Evolutionary conservation across 164 flowering plant genomes (phyloP), one percentile per base, ranked within the genome.

Genomic region (Houttuynia cordata): DNA sequence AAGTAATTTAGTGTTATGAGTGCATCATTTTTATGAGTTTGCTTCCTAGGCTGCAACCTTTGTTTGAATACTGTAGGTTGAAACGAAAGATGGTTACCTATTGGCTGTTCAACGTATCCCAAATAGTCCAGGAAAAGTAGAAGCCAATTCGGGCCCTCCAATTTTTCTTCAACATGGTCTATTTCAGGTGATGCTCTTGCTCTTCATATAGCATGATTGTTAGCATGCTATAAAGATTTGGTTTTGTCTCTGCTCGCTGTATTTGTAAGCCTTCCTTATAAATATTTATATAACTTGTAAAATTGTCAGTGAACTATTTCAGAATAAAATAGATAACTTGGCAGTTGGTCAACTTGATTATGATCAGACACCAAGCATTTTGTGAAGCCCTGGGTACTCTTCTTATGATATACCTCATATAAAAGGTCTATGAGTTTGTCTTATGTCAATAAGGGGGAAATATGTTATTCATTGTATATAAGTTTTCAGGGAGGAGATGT

Each of bases 81-180:
- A 84, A 68, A 92, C 96, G 0, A 71, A 83, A 64, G 96, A 92
- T n/a, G n/a, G 98, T 4, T 89, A 68, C 65, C 53, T 82, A 15
- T 62, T 89, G 62, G 86, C 69, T 64, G 83, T 91, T 59, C 96
- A 88, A 60, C 88, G 85, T 0, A 89, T 91, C 22, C 78, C 90
- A 7, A 72, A 86, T 60, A 64, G 75, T 14, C 30, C 42, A 23
- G 74, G 59, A 13, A 62, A 51, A 53, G 54, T 79, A 18, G 39
- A 66, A 23, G 10, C 61, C 20, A 59, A 64, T 21, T 58, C 42
- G 13, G 82, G 88, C 51, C 87, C 83, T 64, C 88, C 98, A 0
- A 79, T 91, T 70, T 68, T 91, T 59, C 90, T 91, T 59, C 80
- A 75, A 58, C 98, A 91, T 70, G 98, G 96, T 19, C 87, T 91